Evolutionary conservation across 1,284 basidiomycete species (phyloP).

Genomic region (Melampsora medusae): DNA sequence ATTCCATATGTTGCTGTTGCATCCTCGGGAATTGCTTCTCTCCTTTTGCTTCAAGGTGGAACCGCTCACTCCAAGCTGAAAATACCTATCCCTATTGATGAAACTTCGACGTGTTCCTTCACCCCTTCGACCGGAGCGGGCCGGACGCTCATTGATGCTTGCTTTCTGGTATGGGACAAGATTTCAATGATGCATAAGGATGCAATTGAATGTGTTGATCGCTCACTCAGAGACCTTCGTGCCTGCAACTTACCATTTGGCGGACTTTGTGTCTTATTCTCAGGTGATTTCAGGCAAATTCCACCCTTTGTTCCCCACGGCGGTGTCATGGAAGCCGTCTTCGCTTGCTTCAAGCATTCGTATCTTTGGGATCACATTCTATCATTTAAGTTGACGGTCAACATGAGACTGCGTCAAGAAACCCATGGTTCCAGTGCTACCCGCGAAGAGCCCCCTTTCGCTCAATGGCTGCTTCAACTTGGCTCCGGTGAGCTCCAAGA

Average conservation of each 20-base stretch:
- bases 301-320: not conserved
- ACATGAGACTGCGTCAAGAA: not conserved
- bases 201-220: not conserved
- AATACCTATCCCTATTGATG: not conserved
- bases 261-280: not conserved
- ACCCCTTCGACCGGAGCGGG: not conserved
- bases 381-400: not conserved
- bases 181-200: not conserved
- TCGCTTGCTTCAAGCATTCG: not conserved
- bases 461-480: not conserved
- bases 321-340: not conserved
- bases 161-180: constrained; percentile 11
- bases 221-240: not conserved
- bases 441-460: not conserved
- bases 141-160: not conserved
- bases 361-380: not conserved
- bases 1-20: not conserved
- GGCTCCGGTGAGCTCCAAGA: not conserved
- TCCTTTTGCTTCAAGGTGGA: not conserved
- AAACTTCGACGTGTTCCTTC: not conserved
- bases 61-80: constrained; percentile 8
- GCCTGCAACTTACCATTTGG: not conserved
- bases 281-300: constrained; percentile 13
- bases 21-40: not conserved
- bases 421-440: not conserved